Evolutionary conservation across 2,329 filamentous ascomycete species (phyloP).

Genomic region (Sarocladium brachiariae): DNA sequence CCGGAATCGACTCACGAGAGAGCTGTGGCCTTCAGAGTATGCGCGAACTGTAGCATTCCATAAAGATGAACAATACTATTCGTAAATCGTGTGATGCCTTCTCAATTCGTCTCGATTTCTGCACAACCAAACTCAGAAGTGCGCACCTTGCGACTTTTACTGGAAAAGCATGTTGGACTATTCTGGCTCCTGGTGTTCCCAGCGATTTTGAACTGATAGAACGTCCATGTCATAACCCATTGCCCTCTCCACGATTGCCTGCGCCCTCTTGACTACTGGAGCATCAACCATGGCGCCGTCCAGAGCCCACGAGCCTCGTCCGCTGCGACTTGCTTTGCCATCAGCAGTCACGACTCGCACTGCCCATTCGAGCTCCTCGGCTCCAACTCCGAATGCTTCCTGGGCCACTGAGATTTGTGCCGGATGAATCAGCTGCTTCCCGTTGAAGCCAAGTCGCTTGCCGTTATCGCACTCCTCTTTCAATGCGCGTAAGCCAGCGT

Average conservation of each 20-base stretch:
- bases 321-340: background rate
- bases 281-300: constrained; percentile 13
- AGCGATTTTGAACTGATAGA: too few relatives aligned
- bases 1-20: too few relatives aligned
- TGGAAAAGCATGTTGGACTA: too few relatives aligned
- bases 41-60: too few relatives aligned
- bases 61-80: too few relatives aligned
- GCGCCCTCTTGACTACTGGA: constrained; percentile 11
- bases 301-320: background rate
- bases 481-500: background rate
- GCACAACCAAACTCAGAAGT: too few relatives aligned
- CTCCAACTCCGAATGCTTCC: background rate
- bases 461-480: background rate
- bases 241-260: constrained; percentile 11
- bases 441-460: background rate
- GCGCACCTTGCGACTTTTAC: too few relatives aligned
- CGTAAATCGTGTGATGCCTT: too few relatives aligned
- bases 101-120: too few relatives aligned
- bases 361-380: background rate
- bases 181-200: too few relatives aligned
- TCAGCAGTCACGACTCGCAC: background rate
- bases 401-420: background rate
- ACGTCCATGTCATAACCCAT: constrained; percentile 6
- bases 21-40: too few relatives aligned
- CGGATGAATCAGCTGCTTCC: background rate